A percentile compares a stretch with the other conserved stretches of the same genome.
Evolutionary conservation across 148 eudicot species (phyloP).

Genomic region (Rhododendron henanense): DNA sequence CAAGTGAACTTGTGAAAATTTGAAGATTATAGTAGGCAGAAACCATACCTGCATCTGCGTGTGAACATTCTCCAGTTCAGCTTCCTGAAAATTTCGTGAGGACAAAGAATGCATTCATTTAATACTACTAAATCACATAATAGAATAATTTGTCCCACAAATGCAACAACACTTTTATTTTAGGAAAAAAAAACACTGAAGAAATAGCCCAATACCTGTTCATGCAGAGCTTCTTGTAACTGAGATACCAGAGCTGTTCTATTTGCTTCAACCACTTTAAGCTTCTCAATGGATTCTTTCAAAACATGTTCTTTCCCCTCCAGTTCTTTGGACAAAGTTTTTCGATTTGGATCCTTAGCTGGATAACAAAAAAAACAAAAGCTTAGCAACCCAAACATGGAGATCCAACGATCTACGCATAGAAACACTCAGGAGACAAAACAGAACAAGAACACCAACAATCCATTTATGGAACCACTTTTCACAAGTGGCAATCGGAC

Average conservation of each 20-base stretch:
- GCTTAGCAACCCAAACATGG: conserved; percentile 11
- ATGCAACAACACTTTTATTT: background rate
- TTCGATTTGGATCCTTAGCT: conserved; percentile 80
- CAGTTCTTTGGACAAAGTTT: conserved; percentile 57
- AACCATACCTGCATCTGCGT: conserved; percentile 78
- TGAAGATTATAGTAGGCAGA: background rate
- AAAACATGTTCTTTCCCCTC: conserved; percentile 67
- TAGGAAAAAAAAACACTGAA: background rate
- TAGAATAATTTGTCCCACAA: background rate
- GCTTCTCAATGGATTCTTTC: conserved; percentile 69
- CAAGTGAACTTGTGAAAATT: background rate
- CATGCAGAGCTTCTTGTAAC: conserved; percentile 69
- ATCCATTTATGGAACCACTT: background rate
- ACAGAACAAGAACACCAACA: background rate
- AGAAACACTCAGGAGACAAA: background rate
- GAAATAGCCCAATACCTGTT: conserved; percentile 54
- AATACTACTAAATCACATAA: background rate
- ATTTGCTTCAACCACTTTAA: conserved; percentile 74
- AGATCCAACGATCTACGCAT: conserved; percentile 6
- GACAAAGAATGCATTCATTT: background rate
- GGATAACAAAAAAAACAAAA: conserved; percentile 24
- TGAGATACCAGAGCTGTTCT: conserved; percentile 67
- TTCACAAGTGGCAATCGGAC: background rate
- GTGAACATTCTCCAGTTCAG: conserved; percentile 84
- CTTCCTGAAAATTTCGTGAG: conserved; percentile 50